phyloP scores from a whole-genome alignment of 1,284 basidiomycete genomes.

The Kwoniella shivajii region DNA sequence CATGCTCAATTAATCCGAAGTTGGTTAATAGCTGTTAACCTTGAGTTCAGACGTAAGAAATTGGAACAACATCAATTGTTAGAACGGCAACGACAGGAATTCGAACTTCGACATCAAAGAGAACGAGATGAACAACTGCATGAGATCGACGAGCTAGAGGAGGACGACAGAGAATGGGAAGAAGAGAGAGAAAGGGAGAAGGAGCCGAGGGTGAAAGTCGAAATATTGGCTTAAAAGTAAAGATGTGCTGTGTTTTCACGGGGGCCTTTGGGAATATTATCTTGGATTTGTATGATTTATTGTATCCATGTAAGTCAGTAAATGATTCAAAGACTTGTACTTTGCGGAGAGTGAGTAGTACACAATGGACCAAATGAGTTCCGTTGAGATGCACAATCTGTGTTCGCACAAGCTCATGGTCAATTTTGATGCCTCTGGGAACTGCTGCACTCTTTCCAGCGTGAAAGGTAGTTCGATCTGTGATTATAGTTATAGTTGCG shows the following conservation, averaged over 20 bases:
- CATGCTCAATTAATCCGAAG: slow-evolving; percentile 47
- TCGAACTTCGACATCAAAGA: too few relatives aligned
- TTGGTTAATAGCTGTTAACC: slow-evolving; percentile 51
- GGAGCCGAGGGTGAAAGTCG: background rate
- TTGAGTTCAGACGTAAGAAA: slow-evolving; percentile 39
- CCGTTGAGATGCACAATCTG: too few relatives aligned
- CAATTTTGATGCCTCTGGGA: too few relatives aligned
- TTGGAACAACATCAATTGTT: slow-evolving; percentile 17
- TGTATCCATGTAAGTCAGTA: background rate
- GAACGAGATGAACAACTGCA: background rate
- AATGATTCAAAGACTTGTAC: too few relatives aligned
- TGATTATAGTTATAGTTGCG: too few relatives aligned
- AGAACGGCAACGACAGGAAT: background rate
- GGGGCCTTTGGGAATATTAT: background rate
- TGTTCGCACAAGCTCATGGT: too few relatives aligned
- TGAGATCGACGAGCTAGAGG: slow-evolving; percentile 7
- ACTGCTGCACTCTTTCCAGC: too few relatives aligned
- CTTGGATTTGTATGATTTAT: background rate
- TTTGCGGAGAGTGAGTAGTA: too few relatives aligned
- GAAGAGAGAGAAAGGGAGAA: slow-evolving; percentile 2
- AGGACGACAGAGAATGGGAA: slow-evolving; percentile 5
- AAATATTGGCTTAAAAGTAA: background rate
- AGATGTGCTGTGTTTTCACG: background rate
- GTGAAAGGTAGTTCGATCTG: too few relatives aligned
- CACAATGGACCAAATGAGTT: too few relatives aligned